Evolutionary conservation across 352 stramenopile species (phyloP).

Genomic region (Phytophthora pinifolia): DNA sequence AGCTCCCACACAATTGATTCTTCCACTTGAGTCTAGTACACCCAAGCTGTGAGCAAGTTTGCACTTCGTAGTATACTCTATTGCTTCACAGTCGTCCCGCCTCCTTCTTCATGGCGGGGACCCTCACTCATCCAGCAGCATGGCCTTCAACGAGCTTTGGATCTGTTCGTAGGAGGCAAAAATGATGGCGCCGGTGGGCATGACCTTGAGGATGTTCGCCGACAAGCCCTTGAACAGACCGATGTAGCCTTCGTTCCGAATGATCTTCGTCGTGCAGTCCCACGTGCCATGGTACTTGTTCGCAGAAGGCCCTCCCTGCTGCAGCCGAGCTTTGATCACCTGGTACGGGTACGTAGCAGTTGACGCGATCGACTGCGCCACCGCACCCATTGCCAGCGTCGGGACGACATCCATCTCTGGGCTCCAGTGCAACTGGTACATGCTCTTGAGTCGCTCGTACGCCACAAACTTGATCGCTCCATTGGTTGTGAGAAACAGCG

Average conservation of each 20-base stretch:
- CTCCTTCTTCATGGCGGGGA: neutral
- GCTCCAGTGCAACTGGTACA: constrained; percentile 64
- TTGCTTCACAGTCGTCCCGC: constrained; percentile 21
- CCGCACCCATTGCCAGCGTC: constrained; percentile 74
- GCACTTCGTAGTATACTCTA: constrained; percentile 27
- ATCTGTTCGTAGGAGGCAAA: constrained; percentile 88
- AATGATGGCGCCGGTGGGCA: constrained; percentile 96
- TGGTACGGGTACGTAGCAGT: constrained; percentile 95
- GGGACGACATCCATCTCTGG: constrained; percentile 69
- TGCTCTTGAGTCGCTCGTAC: constrained; percentile 72
- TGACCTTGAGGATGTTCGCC: constrained; percentile 95
- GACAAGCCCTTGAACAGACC: constrained; percentile 96
- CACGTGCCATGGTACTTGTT: constrained; percentile 91
- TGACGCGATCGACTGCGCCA: constrained; percentile 82
- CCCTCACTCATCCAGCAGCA: constrained; percentile 50
- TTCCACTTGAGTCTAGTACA: constrained; percentile 10
- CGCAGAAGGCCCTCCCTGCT: constrained; percentile 85
- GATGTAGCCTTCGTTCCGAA: constrained; percentile 89
- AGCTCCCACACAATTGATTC: constrained; percentile 17
- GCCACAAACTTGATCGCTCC: constrained; percentile 95
- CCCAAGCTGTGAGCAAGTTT: constrained; percentile 17
- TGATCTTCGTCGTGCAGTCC: constrained; percentile 89
- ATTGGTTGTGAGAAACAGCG: constrained; percentile 96
- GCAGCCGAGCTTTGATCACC: constrained; percentile 96
- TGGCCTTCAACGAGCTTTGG: constrained; percentile 47